Percentiles rank a stretch among this genome's conserved stretches.
Evolutionary conservation across 2,329 filamentous ascomycete genomes (phyloP).

Genomic region (Lasiodiplodia hormozganensis): DNA sequence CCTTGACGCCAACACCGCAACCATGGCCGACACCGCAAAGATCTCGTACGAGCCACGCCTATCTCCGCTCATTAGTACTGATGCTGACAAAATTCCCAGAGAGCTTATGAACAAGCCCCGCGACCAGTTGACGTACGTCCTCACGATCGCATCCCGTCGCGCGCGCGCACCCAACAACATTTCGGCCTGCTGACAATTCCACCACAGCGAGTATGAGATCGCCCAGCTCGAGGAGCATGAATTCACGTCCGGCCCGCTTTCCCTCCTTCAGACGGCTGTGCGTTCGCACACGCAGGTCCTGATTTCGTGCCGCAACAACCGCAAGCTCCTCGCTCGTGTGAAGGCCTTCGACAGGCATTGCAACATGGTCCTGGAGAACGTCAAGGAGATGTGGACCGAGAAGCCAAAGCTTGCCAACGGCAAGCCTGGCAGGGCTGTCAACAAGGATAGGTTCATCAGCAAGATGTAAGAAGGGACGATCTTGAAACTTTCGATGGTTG

Average conservation of each 20-base stretch:
- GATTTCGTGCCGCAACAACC: conserved; percentile 97
- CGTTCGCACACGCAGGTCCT: conserved; percentile 94
- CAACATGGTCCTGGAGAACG: conserved; percentile 98
- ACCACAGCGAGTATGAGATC: conserved; percentile 83
- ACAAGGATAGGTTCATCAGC: conserved; percentile 98
- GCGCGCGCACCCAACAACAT: neutral
- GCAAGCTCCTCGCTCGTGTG: conserved; percentile 94
- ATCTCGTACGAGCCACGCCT: conserved; percentile 46
- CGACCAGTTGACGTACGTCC: conserved; percentile 84
- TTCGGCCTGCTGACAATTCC: conserved; percentile 13
- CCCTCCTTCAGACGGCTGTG: conserved; percentile 95
- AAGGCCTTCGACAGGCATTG: conserved; percentile 99
- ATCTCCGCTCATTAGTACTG: neutral
- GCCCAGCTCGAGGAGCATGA: conserved; percentile 81
- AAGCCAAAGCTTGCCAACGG: conserved; percentile 81
- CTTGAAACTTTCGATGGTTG: neutral
- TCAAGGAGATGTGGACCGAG: conserved; percentile 99
- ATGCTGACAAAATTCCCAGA: conserved; percentile 57
- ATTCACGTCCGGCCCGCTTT: conserved; percentile 80
- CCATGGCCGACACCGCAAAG: conserved; percentile 47
- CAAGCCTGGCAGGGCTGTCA: conserved; percentile 88
- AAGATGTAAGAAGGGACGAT: conserved; percentile 77
- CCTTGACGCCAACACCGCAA: conserved; percentile 8
- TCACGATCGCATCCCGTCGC: conserved; percentile 28
- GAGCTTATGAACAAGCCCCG: conserved; percentile 89